These are phyloP conservation scores for Pestalotiopsis sp. DNA, from an alignment of 2,329 filamentous ascomycete genomes.

Conservation along the genomic window DNA sequence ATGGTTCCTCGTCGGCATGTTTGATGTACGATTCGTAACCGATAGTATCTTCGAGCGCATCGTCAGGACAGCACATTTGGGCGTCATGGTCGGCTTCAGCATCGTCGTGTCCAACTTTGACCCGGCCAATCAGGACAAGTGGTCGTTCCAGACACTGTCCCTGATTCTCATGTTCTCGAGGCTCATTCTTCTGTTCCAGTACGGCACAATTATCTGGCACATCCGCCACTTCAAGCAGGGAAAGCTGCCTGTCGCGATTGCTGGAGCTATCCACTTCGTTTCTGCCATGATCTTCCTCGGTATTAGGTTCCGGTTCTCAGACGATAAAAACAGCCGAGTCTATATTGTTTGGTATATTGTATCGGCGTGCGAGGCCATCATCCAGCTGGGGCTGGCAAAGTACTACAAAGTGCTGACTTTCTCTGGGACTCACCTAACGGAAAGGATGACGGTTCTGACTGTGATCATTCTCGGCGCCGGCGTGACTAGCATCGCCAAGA, in stretches of 20 bases:
- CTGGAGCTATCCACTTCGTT: conserved; percentile 36
- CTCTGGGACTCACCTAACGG: conserved; percentile 63
- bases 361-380: conserved; percentile 52
- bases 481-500: conserved; percentile 53
- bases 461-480: conserved; percentile 69
- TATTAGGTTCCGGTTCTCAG: conserved; percentile 38
- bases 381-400: conserved; percentile 54
- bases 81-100: conserved; percentile 65
- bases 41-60: conserved; percentile 65
- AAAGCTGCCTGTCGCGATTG: conserved; percentile 33
- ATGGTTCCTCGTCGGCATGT: conserved; percentile 65
- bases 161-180: conserved; percentile 53
- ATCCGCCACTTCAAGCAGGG: conserved; percentile 39
- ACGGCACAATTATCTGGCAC: conserved; percentile 48
- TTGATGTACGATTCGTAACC: conserved; percentile 66
- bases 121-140: conserved; percentile 34
- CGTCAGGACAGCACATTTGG: conserved; percentile 62
- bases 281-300: conserved; percentile 42
- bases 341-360: conserved; percentile 54
- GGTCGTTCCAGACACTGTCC: conserved; percentile 41
- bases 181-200: conserved; percentile 53
- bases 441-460: conserved; percentile 65
- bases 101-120: conserved; percentile 53
- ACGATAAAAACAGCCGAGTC: conserved; percentile 31
- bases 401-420: conserved; percentile 60